These are phyloP conservation scores for Hypoxylon sp. DNA, from an alignment of 2,329 filamentous ascomycete genomes.

Conservation along the genomic window DNA sequence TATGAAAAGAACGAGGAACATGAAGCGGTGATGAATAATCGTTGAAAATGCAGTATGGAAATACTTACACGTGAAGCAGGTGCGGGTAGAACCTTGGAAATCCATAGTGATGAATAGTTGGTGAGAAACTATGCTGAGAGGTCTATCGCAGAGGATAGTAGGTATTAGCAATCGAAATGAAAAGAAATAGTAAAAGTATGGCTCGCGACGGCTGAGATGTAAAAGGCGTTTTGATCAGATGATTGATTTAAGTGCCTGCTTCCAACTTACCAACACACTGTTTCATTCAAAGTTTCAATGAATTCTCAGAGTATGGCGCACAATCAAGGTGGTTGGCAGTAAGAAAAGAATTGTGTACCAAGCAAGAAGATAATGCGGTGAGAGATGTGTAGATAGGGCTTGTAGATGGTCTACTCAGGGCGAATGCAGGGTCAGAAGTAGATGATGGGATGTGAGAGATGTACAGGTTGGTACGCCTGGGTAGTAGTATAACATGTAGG, in stretches of 20 bases:
- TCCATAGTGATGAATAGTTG: conserved; percentile 30
- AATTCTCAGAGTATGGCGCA: conserved; percentile 4
- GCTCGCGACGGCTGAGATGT: conserved; percentile 3
- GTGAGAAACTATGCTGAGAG: conserved; percentile 2
- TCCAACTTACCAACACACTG: conserved; percentile 6
- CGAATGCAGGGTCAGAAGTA: conserved; percentile 19
- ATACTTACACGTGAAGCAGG: conserved; percentile 41
- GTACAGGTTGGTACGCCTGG: neutral
- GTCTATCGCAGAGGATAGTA: conserved; percentile 2
- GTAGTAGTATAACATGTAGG: neutral
- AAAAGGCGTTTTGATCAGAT: conserved; percentile 10
- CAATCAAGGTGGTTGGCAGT: conserved; percentile 9
- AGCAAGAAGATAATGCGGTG: conserved; percentile 12
- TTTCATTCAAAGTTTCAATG: conserved; percentile 23
- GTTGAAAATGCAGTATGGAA: conserved; percentile 11
- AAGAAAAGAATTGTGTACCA: conserved; percentile 13
- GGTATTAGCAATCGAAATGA: conserved; percentile 5
- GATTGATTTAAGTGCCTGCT: conserved; percentile 8
- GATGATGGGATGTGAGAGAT: conserved; percentile 2
- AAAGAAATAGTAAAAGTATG: conserved; percentile 17
- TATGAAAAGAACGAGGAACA: conserved; percentile 5
- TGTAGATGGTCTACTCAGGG: conserved; percentile 10
- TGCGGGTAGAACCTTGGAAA: conserved; percentile 30
- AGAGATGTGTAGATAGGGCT: conserved; percentile 15
- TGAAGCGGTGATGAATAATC: neutral